A percentile compares a stretch with the other conserved stretches of the same genome.
These are phyloP conservation scores for Eutrema japonicum DNA, from an alignment of 345 rosid genomes.

Conservation along the genomic window DNA sequence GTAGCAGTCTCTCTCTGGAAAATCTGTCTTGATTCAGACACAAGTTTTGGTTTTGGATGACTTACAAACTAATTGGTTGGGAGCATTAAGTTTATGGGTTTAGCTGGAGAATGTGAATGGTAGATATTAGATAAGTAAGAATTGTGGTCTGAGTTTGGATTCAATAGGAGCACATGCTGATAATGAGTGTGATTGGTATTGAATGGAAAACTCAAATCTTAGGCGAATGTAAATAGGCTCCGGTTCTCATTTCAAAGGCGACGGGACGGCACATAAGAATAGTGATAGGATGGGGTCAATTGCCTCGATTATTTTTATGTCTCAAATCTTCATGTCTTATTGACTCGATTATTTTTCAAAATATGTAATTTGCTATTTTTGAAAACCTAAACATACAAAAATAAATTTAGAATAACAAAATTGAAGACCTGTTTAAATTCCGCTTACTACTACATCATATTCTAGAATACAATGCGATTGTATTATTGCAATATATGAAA, in stretches of 20 bases:
- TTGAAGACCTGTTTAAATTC: too few relatives aligned
- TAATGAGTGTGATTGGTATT: too few relatives aligned
- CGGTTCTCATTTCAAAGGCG: neutral
- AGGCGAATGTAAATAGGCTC: neutral
- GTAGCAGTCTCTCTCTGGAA: neutral
- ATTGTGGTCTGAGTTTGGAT: neutral
- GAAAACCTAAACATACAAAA: too few relatives aligned
- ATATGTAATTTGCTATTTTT: too few relatives aligned
- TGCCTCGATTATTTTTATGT: too few relatives aligned
- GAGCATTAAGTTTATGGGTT: neutral
- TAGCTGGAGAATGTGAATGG: neutral
- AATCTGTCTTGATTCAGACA: neutral
- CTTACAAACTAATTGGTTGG: neutral
- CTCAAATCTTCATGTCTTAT: too few relatives aligned
- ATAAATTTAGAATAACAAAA: too few relatives aligned
- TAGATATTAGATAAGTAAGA: neutral
- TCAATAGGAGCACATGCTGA: neutral
- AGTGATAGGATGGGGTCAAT: neutral
- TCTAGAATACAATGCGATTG: too few relatives aligned
- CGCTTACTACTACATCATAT: too few relatives aligned
- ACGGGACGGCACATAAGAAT: neutral
- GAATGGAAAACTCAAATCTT: neutral
- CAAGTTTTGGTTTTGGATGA: neutral
- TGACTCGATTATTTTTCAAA: too few relatives aligned
- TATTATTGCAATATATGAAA: too few relatives aligned